Evolutionary conservation across 805 yeast species (phyloP), one percentile per base, ranked within the genome.

Genomic region (Starmerella bacillaris): DNA sequence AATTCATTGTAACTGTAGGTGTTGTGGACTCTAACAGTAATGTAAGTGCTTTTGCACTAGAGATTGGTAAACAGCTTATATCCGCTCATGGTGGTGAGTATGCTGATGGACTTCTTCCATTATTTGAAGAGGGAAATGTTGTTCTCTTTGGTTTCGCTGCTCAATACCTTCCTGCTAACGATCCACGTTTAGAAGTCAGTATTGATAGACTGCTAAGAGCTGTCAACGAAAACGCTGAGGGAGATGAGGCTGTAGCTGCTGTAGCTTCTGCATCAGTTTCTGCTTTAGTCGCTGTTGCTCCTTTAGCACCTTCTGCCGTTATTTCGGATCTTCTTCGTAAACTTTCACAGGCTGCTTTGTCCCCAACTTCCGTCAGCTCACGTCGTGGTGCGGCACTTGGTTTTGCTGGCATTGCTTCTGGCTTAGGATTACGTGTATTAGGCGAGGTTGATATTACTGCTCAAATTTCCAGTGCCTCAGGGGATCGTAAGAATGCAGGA

Each of bases 311-410:
- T 52, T 69, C 63, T 50, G 94, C 94, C 2, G 74, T 84, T 29
- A 70, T 94, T 2, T 77, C 74, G 44, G 54, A 56, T 1, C 70
- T 76, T 44, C 57, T 79, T 38, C 77, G 74, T 24, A 45, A 49
- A 3, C 59, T 83, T 33, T 67, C 78, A 49, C 68, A 60, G 4
- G 71, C 67, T 44, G 59, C 84, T 18, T 71, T 78, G 50, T 53
- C 57, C 6, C 72, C 71, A 2, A 58, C 59, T 21, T 45, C 58
- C 2, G 55, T 57, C 30, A 54, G 64, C 4, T 56, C 58, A 4
- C 61, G 94, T 51, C 68, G 86, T 44, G 99, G 96, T 50, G 86
- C 94, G 2, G 96, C 96, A 1, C 83, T 79, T 59, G 98, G 96
- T 55, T 67, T 89, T 47, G 78, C 96, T 17, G 99, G 99, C 43